These are phyloP conservation scores for Penicillium coprophilum DNA, from an alignment of 495 filamentous ascomycete species.

Conservation along the genomic window DNA sequence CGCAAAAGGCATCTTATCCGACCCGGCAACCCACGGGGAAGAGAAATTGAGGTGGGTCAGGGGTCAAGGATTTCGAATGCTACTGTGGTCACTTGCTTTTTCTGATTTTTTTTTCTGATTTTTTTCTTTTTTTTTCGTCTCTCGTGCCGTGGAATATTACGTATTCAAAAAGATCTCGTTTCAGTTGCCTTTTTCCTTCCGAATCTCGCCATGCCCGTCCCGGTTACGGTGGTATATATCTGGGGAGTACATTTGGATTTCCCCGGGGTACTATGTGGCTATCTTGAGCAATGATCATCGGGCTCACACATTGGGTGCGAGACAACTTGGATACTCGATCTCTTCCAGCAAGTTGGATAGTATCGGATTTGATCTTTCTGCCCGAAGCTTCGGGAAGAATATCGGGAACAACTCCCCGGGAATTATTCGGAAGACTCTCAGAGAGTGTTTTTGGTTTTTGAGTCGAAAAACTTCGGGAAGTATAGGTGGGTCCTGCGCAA, in stretches of 20 bases:
- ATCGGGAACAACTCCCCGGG: neutral
- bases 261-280: neutral
- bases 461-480: neutral
- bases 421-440: neutral
- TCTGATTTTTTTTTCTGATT: neutral
- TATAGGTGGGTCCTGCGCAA: neutral
- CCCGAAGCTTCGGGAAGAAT: neutral
- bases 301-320: no score
- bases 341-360: no score
- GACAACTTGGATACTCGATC: no score
- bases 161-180: neutral
- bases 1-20: slow-evolving; percentile 9
- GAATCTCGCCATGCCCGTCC: neutral
- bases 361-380: neutral
- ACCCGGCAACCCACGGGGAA: slow-evolving; percentile 2
- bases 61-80: neutral
- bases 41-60: slow-evolving; percentile 7
- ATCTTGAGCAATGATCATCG: slow-evolving; percentile 1
- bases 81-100: no score
- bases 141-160: neutral
- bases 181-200: slow-evolving; percentile 7
- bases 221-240: no score
- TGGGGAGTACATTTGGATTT: neutral
- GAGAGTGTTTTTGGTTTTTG: no score
- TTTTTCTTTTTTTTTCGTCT: neutral